Base-by-base conservation (phyloP, 768 basidiomycete genomes). In the Postia placenta region DNA sequence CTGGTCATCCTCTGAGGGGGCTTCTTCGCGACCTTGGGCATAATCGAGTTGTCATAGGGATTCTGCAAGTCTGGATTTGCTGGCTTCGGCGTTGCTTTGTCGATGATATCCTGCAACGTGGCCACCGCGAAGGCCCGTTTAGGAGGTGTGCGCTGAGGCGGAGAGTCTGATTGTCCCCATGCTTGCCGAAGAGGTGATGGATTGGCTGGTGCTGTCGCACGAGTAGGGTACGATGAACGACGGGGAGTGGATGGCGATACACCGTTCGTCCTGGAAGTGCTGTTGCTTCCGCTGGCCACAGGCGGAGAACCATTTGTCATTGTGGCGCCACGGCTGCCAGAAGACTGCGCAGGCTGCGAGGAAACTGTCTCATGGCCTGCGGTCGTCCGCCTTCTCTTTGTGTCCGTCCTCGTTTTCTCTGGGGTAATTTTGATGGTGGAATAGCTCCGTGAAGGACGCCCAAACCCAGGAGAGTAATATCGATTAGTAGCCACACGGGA, bases 151-250 rank as follows among this genome's bases (percentile, higher is more conserved):
- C 64, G 64, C 11, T 69, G 72, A 1, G 76, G 75, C 11, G 65
- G 59, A 1, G 67, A 62, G 42, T 71, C 74, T 26, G 64, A 66
- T 38, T 72, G 68, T 15, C 73, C 69, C 87, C 87, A 89, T 2
- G 84, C 73, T 56, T 90, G 83, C 4, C 87, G 77, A 38, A 91
- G 68, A 22, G 87, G 88, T 9, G 87, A 90, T 14, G 88, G 85
- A 6, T 79, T 65, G 11, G 74, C 76, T 5, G 88, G 87, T 1
- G 74, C 65, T 15, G 83, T 83, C 5, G 74, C 76, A 55, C 83
- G 83, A 30, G 56, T 46, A 6, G 60, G 50, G n/a, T 56, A 54
- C 25, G 55, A 53, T 5, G 61, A 57, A 24, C 61, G 61, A 14
- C 60, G 56, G 19, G 61, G 51, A 26, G 62, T 26, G 37, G 54